A percentile compares a stretch with the other conserved stretches of the same genome.
phyloP scores from a whole-genome alignment of 495 filamentous ascomycete species.

The Hyaloscypha bicolor region DNA sequence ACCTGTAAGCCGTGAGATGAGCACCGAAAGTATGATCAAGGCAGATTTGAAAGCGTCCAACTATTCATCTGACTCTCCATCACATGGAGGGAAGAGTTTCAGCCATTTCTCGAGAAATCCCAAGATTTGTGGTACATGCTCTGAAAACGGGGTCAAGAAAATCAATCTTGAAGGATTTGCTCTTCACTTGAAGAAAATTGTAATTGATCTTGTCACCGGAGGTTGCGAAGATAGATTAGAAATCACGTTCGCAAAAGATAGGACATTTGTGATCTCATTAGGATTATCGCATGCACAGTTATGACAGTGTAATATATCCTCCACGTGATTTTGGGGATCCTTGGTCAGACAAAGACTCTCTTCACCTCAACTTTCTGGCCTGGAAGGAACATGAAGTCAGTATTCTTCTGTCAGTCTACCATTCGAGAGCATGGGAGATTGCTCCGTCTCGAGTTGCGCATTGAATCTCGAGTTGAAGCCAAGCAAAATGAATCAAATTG shows the following conservation, averaged over 20 bases:
- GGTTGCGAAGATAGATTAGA: neutral
- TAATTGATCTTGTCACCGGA: neutral
- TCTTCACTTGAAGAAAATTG: neutral
- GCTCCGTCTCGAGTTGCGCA: slow-evolving; percentile 37
- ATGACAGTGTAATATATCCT: neutral
- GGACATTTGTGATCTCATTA: neutral
- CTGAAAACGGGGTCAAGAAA: no score
- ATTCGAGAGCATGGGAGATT: no score
- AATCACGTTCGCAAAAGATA: neutral
- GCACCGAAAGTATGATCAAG: no score
- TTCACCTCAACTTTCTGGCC: slow-evolving; percentile 48
- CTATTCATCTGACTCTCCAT: no score
- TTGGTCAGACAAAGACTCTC: slow-evolving; percentile 23
- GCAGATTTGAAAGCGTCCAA: no score
- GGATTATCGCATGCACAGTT: neutral
- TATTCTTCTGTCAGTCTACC: neutral
- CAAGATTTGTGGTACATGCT: no score
- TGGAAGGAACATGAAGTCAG: neutral
- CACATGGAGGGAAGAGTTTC: no score
- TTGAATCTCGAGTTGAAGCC: no score
- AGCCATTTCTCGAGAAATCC: no score
- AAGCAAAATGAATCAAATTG: no score
- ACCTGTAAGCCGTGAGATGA: no score
- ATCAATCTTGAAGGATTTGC: no score
- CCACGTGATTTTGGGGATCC: neutral